Evolutionary conservation across 2,329 filamentous ascomycete species (phyloP).

Genomic region (Penicillium hordei): DNA sequence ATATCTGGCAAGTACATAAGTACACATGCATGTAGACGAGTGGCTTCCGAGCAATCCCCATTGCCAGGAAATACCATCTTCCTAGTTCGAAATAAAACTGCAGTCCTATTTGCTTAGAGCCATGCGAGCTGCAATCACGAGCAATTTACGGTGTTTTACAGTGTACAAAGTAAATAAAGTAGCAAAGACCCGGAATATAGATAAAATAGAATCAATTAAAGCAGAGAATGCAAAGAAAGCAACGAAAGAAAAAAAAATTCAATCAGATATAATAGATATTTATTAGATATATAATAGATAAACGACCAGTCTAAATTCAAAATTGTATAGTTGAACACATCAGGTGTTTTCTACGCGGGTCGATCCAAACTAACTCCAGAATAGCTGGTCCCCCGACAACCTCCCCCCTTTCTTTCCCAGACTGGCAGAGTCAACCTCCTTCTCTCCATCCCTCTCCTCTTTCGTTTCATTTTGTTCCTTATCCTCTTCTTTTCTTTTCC

Average conservation of each 20-base stretch:
- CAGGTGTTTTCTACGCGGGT: slow-evolving; percentile 14
- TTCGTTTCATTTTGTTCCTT: slow-evolving; percentile 27
- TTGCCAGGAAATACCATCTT: not conserved
- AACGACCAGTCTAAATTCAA: not conserved
- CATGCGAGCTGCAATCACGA: not conserved
- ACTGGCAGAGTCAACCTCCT: slow-evolving; percentile 21
- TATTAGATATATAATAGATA: too few relatives aligned
- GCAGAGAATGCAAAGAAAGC: not conserved
- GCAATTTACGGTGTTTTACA: not conserved
- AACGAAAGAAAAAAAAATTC: not conserved
- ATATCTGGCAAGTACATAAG: slow-evolving; percentile 9
- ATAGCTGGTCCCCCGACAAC: slow-evolving; percentile 24
- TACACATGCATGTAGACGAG: not conserved
- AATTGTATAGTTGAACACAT: not conserved
- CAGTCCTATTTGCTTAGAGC: not conserved
- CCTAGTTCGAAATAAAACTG: not conserved
- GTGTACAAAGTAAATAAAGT: not conserved
- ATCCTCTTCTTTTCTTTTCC: slow-evolving; percentile 18
- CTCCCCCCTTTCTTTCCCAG: slow-evolving; percentile 37
- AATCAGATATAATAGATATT: not conserved
- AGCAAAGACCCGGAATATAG: not conserved
- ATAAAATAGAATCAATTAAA: not conserved
- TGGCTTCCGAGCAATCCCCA: not conserved
- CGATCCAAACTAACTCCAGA: slow-evolving; percentile 25
- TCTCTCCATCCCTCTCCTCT: slow-evolving; percentile 21